These are phyloP conservation scores for Epichloe festucae DNA, from an alignment of 2,329 filamentous ascomycete genomes.

Conservation along the genomic window DNA sequence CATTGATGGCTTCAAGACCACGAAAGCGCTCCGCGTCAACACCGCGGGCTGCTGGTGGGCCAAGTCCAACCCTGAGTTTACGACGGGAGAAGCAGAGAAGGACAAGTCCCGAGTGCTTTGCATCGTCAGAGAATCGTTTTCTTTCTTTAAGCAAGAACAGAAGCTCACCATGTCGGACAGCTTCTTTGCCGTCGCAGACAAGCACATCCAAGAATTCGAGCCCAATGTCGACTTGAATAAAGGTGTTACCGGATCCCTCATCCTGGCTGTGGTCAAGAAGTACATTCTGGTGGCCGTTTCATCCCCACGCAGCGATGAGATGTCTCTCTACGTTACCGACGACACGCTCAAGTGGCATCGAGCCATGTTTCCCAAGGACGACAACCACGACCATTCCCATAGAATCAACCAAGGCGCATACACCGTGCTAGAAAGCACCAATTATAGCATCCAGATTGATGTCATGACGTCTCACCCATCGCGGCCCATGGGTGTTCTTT, in stretches of 20 bases:
- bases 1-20: slow-evolving; percentile 66
- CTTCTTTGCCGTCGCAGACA: slow-evolving; percentile 51
- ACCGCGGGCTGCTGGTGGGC: slow-evolving; percentile 81
- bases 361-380: slow-evolving; percentile 73
- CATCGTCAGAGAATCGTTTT: slow-evolving; percentile 61
- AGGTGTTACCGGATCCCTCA: slow-evolving; percentile 67
- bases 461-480: slow-evolving; percentile 59
- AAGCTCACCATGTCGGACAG: slow-evolving; percentile 70
- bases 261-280: slow-evolving; percentile 71
- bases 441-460: slow-evolving; percentile 95
- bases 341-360: slow-evolving; percentile 82
- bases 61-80: slow-evolving; percentile 61
- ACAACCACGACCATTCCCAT: slow-evolving; percentile 58
- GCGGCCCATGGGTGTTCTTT: slow-evolving; percentile 71
- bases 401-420: slow-evolving; percentile 70
- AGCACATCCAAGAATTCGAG: slow-evolving; percentile 51
- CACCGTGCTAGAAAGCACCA: slow-evolving; percentile 88
- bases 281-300: slow-evolving; percentile 75
- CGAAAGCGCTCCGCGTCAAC: slow-evolving; percentile 51
- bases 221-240: slow-evolving; percentile 62
- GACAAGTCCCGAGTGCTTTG: slow-evolving; percentile 67
- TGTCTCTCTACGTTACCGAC: slow-evolving; percentile 80
- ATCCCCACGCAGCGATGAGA: slow-evolving; percentile 70
- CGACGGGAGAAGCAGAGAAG: slow-evolving; percentile 49
- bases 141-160: slow-evolving; percentile 59